These are phyloP conservation scores for Candida silvicultrix DNA, from an alignment of 805 yeast species.

Conservation along the genomic window DNA sequence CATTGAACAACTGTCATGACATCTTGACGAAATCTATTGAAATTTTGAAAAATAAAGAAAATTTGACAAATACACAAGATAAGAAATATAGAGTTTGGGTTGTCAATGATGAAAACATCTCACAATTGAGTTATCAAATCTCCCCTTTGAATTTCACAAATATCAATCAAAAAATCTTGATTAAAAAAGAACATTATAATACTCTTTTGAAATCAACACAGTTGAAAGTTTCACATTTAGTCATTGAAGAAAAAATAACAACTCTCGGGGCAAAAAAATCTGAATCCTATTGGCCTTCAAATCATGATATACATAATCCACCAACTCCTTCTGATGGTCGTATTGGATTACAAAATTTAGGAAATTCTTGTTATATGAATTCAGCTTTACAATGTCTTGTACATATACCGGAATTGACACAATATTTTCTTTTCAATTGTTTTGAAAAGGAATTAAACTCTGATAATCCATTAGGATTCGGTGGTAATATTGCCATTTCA, in stretches of 20 bases:
- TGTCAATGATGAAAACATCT: constrained; percentile 8
- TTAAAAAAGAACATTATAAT: constrained; percentile 17
- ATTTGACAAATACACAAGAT: constrained; percentile 1
- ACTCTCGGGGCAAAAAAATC: constrained; percentile 2
- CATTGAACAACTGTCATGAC: constrained; percentile 19
- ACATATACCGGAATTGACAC: constrained; percentile 78
- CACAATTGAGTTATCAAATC: constrained; percentile 13
- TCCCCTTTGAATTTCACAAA: constrained; percentile 24
- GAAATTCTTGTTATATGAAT: constrained; percentile 93
- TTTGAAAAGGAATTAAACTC: constrained; percentile 63
- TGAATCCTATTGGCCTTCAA: constrained; percentile 32
- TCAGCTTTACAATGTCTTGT: constrained; percentile 86
- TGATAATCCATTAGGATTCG: constrained; percentile 78
- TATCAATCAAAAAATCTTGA: constrained; percentile 14
- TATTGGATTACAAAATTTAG: constrained; percentile 64
- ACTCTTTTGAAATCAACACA: constrained; percentile 17
- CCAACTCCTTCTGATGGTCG: constrained; percentile 39
- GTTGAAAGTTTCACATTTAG: constrained; percentile 22
- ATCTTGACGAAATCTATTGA: constrained; percentile 12
- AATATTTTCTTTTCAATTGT: constrained; percentile 61
- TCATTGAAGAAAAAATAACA: constrained; percentile 26
- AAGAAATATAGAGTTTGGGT: constrained; percentile 19
- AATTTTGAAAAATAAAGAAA: constrained; percentile 11
- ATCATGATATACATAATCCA: constrained; percentile 24
- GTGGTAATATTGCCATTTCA: constrained; percentile 73